Base-by-base conservation (phyloP, 2,329 filamentous ascomycete species). In the Stagonosporopsis chrysanthemi region DNA sequence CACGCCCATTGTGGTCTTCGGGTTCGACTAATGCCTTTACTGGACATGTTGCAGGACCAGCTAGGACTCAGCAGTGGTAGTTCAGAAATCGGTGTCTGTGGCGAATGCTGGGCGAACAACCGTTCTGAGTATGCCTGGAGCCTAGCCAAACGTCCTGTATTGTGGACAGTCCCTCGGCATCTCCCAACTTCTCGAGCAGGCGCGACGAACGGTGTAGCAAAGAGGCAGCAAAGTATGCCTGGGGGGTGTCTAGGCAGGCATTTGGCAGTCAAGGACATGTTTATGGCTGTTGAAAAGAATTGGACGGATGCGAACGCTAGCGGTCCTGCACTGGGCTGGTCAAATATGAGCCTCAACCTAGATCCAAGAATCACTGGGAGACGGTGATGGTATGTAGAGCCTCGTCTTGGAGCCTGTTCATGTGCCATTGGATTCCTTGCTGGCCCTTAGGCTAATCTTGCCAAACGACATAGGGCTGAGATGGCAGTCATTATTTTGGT, bases 1-100 rank as follows among this genome's bases (percentile, higher is more conserved):
- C 90, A 93, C 72, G 82, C 82, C 1, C 89, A 92, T 72, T 93
- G 90, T 69, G 90, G 90, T 1, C 79, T 91, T 35, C 80, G 89
- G 41, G 86, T 85, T 3, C 82, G 86, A 17, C 74, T 92, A 3
- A 77, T 90, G 36, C 88, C 89, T 7, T 81, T 90, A 3, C 74
- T 92, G 15, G 87, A 90, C 52, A 84, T 87, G 50, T 76, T 92
- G 28, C 82, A 86, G 55, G 74, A 75, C 24, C 72, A 72, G 22
- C 57, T 81, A 5, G 73, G 69, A 43, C 59, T 74, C 11, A 73
- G 74, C 24, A 64, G 69, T 38, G 65, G 67, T 8, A 75, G 66
- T 38, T 51, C 69, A 7, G 75, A 79, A 47, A 66, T 79, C 23
- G 80, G 79, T 4, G 75, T 83, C 11, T 82, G 80, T 59, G 68